Evolutionary conservation across 2,329 filamentous ascomycete genomes (phyloP), one percentile per base, ranked within the genome.

Genomic region (Epichloe sylvatica): DNA sequence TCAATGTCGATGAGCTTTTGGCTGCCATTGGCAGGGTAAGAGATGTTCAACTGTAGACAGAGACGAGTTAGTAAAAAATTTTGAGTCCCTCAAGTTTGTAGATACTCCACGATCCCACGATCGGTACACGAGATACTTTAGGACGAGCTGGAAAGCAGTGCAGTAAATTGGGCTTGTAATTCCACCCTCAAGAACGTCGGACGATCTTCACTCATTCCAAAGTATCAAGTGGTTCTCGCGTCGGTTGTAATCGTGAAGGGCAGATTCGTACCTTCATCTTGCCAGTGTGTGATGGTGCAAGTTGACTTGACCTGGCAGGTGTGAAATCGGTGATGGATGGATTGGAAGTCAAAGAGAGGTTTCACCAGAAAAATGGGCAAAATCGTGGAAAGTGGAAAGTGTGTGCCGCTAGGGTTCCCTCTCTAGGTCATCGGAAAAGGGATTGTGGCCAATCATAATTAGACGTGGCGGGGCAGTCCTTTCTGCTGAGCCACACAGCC

Each of bases 1-100:
- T 98, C 92, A 66, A 98, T 77, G 65, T 98, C 94, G 78, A 98
- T 84, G 71, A 98, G 81, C 82, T 98, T 98, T 76, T 98, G 92
- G 70, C 89, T 92, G 83, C 92, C 92, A 78, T 97, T 97, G 83
- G 91, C 88, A 77, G 92, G 92, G 84, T 90, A 94, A 65, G 74
- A 77, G 67, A 81, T 78, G 76, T 80, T 80, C 73, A 81, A 72
- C 77, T 77, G 54, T 53, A 57, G 30, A n/a, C 45, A 53, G 58
- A 38, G 12, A 45, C 21, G 36, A 35, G 62, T 72, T 56, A 72
- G 69, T 61, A 52, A 49, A 52, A 49, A 11, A 12, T 3, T 43
- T 12, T 8, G 17, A 5, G 4, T 12, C 5, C 15, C 8, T 5
- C 23, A 30, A 36, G 33, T 41, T 23, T 21, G 21, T 19, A 12